A percentile compares a stretch with the other conserved stretches of the same genome.
Conservation (phyloP, 2,329 filamentous ascomycete genomes). For the Arthrinium phaeospermum region DNA sequence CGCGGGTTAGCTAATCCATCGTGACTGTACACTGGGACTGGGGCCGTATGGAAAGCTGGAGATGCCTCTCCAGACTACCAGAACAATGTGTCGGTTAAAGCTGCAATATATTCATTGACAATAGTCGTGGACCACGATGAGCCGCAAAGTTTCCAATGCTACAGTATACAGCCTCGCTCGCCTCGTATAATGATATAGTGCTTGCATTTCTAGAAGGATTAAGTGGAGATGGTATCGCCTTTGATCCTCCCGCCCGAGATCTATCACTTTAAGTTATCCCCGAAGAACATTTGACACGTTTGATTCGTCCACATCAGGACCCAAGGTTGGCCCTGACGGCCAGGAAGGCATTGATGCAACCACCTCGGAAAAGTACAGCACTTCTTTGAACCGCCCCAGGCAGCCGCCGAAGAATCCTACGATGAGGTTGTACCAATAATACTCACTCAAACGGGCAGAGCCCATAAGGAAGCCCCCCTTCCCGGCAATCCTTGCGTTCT, state of each 20-base stretch:
- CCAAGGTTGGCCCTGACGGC: neutral
- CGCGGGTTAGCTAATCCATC: neutral
- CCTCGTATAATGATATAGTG: neutral
- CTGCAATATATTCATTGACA: neutral
- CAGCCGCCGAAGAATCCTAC: neutral
- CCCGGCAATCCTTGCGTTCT: neutral
- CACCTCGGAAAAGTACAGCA: neutral
- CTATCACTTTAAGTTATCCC: slow-evolving; percentile 13
- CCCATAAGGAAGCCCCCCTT: neutral
- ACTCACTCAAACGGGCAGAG: neutral
- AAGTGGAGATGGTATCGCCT: slow-evolving; percentile 2
- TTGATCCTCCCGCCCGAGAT: slow-evolving; percentile 16
- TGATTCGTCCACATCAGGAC: slow-evolving; percentile 1
- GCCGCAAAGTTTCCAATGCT: neutral
- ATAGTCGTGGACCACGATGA: neutral
- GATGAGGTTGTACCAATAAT: neutral
- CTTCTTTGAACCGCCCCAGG: neutral
- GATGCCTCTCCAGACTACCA: neutral
- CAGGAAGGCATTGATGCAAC: neutral
- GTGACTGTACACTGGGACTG: neutral
- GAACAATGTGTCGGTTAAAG: neutral
- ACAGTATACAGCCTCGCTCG: neutral
- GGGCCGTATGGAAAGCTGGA: neutral
- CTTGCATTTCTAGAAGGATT: neutral
- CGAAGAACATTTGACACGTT: neutral